Evolutionary conservation across 139 green algal species (phyloP), one percentile per base, ranked within the genome.

Genomic region (Bryopsis sp.): DNA sequence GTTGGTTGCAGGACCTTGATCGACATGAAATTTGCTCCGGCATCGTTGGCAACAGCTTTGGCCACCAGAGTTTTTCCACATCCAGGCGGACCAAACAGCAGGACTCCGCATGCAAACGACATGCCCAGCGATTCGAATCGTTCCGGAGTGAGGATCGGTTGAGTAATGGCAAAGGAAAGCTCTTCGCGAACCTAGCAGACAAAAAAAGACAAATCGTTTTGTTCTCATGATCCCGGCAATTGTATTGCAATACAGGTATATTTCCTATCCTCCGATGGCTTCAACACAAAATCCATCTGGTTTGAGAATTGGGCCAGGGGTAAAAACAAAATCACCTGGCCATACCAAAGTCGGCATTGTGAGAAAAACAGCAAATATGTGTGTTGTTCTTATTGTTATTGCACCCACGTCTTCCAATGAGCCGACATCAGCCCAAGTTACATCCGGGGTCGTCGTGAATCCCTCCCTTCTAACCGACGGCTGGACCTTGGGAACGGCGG

Each of bases 21-120:
- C 24, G 28, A 68, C 33, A 81, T 74, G 70, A 76, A 81, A 37
- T 73, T 81, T 57, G 48, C 26, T 60, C 7, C 22, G 33, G 19
- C 50, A 6, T 43, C 69, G 24, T 48, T 47, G 33, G 54, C 47
- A 36, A 70, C n/a, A 43, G 59, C 43, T 29, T 62, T 26, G 22
- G 31, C 46, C 33, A 71, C 28, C 24, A 62, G 6, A 22, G 26
- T 63, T 31, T 48, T 72, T 48, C 48, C 39, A 33, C 47, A 66
- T 48, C 65, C 65, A 39, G 83, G 81, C 1, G 94, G 94, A n/a
- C 94, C 94, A 78, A 95, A 99, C 58, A 99, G 81, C 72, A 99
- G 83, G 63, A 95, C 79, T 6, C 93, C 93, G 38, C 89, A 95
- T 32, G 88, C 79, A 61, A 97, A 83, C 19, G 92, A 85, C 67